Evolutionary conservation across 805 yeast species (phyloP).

Genomic region (Metschnikowia bowlesiae): DNA sequence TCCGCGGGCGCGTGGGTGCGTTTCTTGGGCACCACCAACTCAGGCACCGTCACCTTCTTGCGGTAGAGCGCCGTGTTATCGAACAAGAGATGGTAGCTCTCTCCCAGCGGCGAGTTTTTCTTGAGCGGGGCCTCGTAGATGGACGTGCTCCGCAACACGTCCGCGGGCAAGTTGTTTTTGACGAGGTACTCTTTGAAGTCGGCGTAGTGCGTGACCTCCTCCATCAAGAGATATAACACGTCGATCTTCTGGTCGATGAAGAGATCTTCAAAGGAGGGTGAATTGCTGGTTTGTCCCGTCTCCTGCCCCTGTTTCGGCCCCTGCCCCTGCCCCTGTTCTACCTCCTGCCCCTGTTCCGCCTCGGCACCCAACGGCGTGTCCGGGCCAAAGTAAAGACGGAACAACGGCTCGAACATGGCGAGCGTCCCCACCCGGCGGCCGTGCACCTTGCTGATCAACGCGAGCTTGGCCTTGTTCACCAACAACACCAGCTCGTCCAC

Average conservation of each 20-base stretch:
- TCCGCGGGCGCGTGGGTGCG: constrained; percentile 29
- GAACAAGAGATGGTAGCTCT: constrained; percentile 37
- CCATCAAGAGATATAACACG: constrained; percentile 42
- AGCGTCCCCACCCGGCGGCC: constrained; percentile 30
- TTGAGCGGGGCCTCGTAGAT: constrained; percentile 3
- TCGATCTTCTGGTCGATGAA: constrained; percentile 46
- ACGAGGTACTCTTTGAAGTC: constrained; percentile 48
- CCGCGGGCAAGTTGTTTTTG: constrained; percentile 24
- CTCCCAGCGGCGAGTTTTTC: constrained; percentile 13
- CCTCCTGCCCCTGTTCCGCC: constrained; percentile 14
- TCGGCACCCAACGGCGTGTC: constrained; percentile 28
- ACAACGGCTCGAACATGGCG: constrained; percentile 30
- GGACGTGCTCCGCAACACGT: constrained; percentile 21
- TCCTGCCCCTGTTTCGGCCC: not conserved
- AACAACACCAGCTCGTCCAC: constrained; percentile 34
- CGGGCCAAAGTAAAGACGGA: constrained; percentile 31
- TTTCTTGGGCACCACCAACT: constrained; percentile 31
- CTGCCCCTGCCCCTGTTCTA: constrained; percentile 11
- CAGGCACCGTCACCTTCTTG: constrained; percentile 23
- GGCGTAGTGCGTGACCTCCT: constrained; percentile 39
- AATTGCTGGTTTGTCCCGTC: not conserved
- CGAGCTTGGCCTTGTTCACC: constrained; percentile 39
- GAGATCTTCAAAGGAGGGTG: constrained; percentile 32
- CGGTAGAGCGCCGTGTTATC: constrained; percentile 53
- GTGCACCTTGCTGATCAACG: constrained; percentile 38